Conservation (phyloP, 345 rosid genomes). For the Lepidium didymum region DNA sequence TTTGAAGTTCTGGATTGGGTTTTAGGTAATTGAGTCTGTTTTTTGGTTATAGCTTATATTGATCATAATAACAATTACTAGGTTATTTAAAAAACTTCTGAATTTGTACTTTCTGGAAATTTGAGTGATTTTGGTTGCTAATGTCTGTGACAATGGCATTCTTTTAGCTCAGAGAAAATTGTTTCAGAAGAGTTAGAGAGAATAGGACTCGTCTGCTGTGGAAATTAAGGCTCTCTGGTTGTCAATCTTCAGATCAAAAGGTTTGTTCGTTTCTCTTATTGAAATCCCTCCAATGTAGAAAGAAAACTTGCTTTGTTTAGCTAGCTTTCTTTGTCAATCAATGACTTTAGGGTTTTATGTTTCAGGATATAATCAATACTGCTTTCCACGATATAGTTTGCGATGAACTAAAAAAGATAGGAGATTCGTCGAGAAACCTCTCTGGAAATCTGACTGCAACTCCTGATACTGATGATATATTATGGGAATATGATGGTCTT, state of each 20-base stretch:
- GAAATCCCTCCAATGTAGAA: background rate
- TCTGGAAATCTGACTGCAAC: background rate
- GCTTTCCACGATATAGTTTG: constrained; percentile 65
- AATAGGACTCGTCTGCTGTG: constrained; percentile 69
- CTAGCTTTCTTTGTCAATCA: background rate
- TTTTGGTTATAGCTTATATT: background rate
- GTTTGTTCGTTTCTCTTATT: constrained; percentile 25
- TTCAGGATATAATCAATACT: constrained; percentile 52
- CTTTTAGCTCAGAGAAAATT: constrained; percentile 62
- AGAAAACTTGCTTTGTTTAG: background rate
- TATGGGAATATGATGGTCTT: constrained; percentile 88
- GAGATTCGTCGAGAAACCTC: constrained; percentile 33
- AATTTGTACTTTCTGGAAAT: background rate
- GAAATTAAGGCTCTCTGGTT: constrained; percentile 59
- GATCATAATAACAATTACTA: background rate
- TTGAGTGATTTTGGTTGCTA: background rate
- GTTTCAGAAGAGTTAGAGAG: constrained; percentile 66
- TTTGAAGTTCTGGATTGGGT: background rate
- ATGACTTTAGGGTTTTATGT: constrained; percentile 1
- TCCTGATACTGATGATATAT: constrained; percentile 35
- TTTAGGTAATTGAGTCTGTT: background rate
- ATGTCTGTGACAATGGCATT: too few species aligned
- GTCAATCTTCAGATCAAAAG: constrained; percentile 41
- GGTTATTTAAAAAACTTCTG: background rate
- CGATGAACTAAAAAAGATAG: constrained; percentile 60